These are phyloP conservation scores for Sindora glabra DNA, from an alignment of 306 rosid species.

Conservation along the genomic window DNA sequence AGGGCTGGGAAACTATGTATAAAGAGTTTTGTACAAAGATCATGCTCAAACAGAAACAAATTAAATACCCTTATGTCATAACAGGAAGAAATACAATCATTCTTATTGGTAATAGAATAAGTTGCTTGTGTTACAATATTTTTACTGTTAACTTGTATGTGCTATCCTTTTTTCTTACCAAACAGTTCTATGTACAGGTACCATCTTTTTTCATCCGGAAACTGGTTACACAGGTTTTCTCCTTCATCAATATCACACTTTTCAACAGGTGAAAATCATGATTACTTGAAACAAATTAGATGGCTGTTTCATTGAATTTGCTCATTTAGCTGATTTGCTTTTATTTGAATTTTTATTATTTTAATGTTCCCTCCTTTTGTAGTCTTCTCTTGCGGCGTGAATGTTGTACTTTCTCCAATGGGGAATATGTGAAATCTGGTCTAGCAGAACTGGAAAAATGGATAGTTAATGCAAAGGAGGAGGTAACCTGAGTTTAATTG, in stretches of 20 bases:
- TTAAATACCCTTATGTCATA: too few relatives aligned
- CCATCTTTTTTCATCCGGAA: slow-evolving; percentile 96
- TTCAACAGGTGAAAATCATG: slow-evolving; percentile 22
- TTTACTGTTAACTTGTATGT: not conserved
- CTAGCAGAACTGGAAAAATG: slow-evolving; percentile 93
- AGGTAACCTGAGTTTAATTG: slow-evolving; percentile 40
- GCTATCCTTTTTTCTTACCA: slow-evolving; percentile 15
- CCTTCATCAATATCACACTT: slow-evolving; percentile 8
- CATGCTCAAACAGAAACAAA: too few relatives aligned
- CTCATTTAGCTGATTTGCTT: slow-evolving; percentile 11
- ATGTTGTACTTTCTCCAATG: slow-evolving; percentile 96
- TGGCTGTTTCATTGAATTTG: not conserved
- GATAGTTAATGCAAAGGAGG: slow-evolving; percentile 72
- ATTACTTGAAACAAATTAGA: not conserved
- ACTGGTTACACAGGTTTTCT: slow-evolving; percentile 72
- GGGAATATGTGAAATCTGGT: slow-evolving; percentile 95
- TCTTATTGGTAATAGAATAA: not conserved
- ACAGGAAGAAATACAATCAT: too few relatives aligned
- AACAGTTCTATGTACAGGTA: slow-evolving; percentile 45
- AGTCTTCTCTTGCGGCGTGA: slow-evolving; percentile 93
- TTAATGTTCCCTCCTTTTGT: slow-evolving; percentile 1
- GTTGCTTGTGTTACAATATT: not conserved
- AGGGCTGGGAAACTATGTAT: too few relatives aligned
- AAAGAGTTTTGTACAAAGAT: too few relatives aligned
- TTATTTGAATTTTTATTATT: not conserved